A percentile compares a stretch with the other conserved stretches of the same genome.
Conservation (phyloP, 2,329 filamentous ascomycete genomes). For the Epichloe sylvatica region DNA sequence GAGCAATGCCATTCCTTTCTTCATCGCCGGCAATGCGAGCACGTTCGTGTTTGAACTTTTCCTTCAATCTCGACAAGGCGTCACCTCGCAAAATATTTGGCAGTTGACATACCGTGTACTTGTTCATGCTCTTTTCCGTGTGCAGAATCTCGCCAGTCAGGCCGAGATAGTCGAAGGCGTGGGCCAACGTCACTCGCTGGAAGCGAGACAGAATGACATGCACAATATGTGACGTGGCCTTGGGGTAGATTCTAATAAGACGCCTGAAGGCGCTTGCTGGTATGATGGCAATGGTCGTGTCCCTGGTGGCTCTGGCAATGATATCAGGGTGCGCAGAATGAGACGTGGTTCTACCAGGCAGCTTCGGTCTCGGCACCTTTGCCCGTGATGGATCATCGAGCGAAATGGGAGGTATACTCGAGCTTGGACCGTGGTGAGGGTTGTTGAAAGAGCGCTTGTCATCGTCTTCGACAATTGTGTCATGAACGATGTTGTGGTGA, state of each 20-base stretch:
- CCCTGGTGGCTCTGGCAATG: constrained; percentile 85
- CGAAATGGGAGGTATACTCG: constrained; percentile 61
- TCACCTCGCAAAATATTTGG: constrained; percentile 81
- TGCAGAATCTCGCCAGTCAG: constrained; percentile 82
- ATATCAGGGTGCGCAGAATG: constrained; percentile 92
- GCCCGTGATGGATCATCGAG: constrained; percentile 38
- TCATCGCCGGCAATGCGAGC: constrained; percentile 73
- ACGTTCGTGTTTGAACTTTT: constrained; percentile 77
- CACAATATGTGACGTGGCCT: constrained; percentile 92
- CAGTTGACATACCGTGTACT: constrained; percentile 79
- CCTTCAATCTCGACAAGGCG: constrained; percentile 71
- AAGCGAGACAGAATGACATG: constrained; percentile 93
- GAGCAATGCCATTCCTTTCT: constrained; percentile 72
- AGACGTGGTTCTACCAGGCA: constrained; percentile 32
- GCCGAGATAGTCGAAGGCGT: constrained; percentile 87
- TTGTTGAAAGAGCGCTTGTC: constrained; percentile 4
- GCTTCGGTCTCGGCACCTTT: constrained; percentile 22
- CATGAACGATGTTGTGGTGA: constrained; percentile 1
- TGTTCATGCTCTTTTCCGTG: constrained; percentile 87
- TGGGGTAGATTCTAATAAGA: constrained; percentile 85
- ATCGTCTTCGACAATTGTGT: constrained; percentile 9
- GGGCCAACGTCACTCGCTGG: constrained; percentile 86
- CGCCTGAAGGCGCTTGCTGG: constrained; percentile 90
- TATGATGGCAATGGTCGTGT: constrained; percentile 97
- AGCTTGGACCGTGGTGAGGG: constrained; percentile 6